Evolutionary conservation across 306 rosid species (phyloP).

Genomic region (Gastrolobium villosum): DNA sequence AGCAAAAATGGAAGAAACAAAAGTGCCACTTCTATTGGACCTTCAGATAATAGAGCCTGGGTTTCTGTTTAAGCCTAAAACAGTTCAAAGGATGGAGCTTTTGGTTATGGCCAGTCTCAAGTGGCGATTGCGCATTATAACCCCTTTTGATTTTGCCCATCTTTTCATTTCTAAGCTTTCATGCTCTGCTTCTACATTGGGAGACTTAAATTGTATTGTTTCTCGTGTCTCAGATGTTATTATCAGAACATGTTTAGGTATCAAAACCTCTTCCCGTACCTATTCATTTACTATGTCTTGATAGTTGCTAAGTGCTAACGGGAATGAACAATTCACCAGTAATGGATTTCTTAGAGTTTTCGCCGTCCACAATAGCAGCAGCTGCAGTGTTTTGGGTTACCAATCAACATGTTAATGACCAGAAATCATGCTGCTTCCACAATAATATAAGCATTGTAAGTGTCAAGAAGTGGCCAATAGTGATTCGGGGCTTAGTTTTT

Average conservation of each 20-base stretch:
- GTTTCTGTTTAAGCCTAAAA: constrained; percentile 57
- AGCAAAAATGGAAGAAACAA: constrained; percentile 66
- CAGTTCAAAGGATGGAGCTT: constrained; percentile 65
- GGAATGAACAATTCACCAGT: constrained; percentile 34
- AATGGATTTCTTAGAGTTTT: constrained; percentile 53
- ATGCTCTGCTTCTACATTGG: constrained; percentile 37
- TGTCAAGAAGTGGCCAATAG: neutral
- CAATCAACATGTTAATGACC: constrained; percentile 42
- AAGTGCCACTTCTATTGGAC: constrained; percentile 56
- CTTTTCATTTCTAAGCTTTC: constrained; percentile 51
- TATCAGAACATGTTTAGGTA: constrained; percentile 53
- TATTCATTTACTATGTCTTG: neutral
- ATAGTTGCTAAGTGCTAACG: neutral
- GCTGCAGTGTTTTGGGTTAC: constrained; percentile 55
- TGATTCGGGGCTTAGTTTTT: neutral
- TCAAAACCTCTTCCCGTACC: neutral
- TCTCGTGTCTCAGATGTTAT: constrained; percentile 52
- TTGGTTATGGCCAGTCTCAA: constrained; percentile 57
- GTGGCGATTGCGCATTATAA: constrained; percentile 55
- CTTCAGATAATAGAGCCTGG: constrained; percentile 51
- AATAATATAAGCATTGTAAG: constrained; percentile 55
- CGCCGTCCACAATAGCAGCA: constrained; percentile 61
- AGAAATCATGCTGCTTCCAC: constrained; percentile 41
- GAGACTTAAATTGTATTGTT: constrained; percentile 26
- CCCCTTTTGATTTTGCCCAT: constrained; percentile 59